Evolutionary conservation across 352 stramenopile species (phyloP).

Genomic region (Discostella stelligera): DNA sequence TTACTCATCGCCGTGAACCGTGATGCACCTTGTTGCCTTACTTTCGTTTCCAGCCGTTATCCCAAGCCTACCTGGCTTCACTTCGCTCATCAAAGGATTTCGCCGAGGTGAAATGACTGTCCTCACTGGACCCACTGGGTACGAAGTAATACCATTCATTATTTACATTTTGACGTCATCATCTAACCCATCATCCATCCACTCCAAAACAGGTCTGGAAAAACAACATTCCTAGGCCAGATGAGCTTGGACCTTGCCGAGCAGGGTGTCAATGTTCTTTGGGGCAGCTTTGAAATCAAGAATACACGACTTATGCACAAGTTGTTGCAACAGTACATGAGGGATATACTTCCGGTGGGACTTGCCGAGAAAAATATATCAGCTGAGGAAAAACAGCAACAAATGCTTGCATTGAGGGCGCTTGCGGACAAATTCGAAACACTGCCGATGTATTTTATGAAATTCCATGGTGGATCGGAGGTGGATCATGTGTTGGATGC

Average conservation of each 20-base stretch:
- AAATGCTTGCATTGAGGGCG: slow-evolving; percentile 53
- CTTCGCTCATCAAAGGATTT: slow-evolving; percentile 94
- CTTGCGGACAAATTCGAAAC: slow-evolving; percentile 87
- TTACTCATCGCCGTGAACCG: not conserved
- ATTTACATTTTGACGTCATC: not conserved
- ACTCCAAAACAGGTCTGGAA: slow-evolving; percentile 19
- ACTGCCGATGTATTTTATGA: slow-evolving; percentile 97
- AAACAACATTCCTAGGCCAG: slow-evolving; percentile 85
- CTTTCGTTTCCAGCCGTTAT: slow-evolving; percentile 79
- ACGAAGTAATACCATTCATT: slow-evolving; percentile 36
- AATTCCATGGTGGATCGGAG: slow-evolving; percentile 95
- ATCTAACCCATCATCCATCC: not conserved
- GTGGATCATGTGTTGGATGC: slow-evolving; percentile 94
- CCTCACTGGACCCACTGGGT: slow-evolving; percentile 94
- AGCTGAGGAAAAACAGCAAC: slow-evolving; percentile 51
- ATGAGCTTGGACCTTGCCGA: slow-evolving; percentile 88
- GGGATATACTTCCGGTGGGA: slow-evolving; percentile 62
- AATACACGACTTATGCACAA: slow-evolving; percentile 97
- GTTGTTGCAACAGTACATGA: slow-evolving; percentile 92
- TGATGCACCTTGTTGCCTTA: not conserved
- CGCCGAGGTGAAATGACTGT: slow-evolving; percentile 97
- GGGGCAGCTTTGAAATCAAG: slow-evolving; percentile 98
- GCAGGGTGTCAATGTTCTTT: slow-evolving; percentile 96
- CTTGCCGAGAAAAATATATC: slow-evolving; percentile 65
- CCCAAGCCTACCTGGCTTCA: slow-evolving; percentile 92